Percentiles rank a stretch among this genome's conserved stretches.
phyloP scores from a whole-genome alignment of 257 asterid species.

The Solanum sitiens region DNA sequence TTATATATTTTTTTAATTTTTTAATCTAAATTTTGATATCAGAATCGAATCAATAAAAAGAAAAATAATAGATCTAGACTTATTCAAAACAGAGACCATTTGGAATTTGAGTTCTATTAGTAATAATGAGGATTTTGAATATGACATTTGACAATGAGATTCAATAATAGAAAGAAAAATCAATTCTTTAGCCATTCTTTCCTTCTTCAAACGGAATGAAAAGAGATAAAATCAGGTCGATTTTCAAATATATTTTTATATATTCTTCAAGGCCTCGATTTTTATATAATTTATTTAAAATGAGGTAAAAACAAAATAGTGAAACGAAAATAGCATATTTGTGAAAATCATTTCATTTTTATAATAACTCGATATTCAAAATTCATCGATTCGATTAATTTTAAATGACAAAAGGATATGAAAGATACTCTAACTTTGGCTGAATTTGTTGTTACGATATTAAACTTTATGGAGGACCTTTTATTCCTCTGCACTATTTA shows the following conservation, averaged over 20 bases:
- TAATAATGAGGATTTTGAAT: neutral
- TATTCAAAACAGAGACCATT: neutral
- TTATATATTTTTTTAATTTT: fast-evolving
- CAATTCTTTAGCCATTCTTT: too few relatives aligned
- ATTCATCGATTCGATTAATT: neutral
- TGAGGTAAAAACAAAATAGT: neutral
- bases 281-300: neutral
- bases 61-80: neutral
- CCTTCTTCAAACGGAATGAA: neutral
- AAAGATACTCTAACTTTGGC: too few relatives aligned
- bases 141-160: neutral
- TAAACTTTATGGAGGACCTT: too few relatives aligned
- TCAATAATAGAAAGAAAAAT: too few relatives aligned
- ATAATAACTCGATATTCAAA: neutral
- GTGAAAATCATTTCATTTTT: neutral
- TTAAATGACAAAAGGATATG: too few relatives aligned
- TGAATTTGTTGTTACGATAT: too few relatives aligned
- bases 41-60: too few relatives aligned
- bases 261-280: too few relatives aligned
- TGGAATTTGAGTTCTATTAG: neutral
- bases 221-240: neutral
- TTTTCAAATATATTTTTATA: too few relatives aligned
- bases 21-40: too few relatives aligned
- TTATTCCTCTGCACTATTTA: too few relatives aligned
- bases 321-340: neutral